Conservation (phyloP, 1,284 basidiomycete genomes). For the Cystobasidium sp. region DNA sequence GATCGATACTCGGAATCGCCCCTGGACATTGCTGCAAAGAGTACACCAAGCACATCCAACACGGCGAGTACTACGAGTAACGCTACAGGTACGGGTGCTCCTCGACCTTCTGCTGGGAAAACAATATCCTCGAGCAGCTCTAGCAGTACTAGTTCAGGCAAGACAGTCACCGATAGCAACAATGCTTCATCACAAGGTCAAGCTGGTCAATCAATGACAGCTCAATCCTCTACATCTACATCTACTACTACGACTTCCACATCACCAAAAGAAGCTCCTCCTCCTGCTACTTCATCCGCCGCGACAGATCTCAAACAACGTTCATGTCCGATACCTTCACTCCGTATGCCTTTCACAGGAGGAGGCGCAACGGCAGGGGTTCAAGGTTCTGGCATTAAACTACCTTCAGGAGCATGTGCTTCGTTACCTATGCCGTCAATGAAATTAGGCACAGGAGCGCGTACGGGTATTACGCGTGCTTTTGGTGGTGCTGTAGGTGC, state of each 20-base stretch:
- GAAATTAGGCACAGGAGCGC: neutral
- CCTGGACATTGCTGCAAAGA: too few relatives aligned
- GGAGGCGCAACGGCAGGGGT: too few relatives aligned
- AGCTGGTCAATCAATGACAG: neutral
- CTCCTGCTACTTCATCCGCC: neutral
- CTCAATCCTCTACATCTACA: neutral
- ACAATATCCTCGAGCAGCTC: slow-evolving; percentile 2
- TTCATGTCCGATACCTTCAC: slow-evolving; percentile 9
- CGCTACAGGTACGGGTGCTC: too few relatives aligned
- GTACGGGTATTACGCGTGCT: slow-evolving; percentile 6
- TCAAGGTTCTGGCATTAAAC: neutral
- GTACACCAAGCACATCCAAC: too few relatives aligned
- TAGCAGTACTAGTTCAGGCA: neutral
- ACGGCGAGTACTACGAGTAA: too few relatives aligned
- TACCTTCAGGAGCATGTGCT: slow-evolving; percentile 17
- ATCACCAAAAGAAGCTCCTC: slow-evolving; percentile 1
- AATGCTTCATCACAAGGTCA: neutral
- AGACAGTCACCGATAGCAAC: neutral
- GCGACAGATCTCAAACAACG: neutral
- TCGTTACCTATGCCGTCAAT: neutral
- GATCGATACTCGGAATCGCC: too few relatives aligned
- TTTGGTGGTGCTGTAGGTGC: slow-evolving; percentile 3
- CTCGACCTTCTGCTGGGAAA: neutral
- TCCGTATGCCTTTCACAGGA: slow-evolving; percentile 1
- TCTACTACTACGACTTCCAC: neutral